Percentiles rank a stretch among this genome's conserved stretches.
These are phyloP conservation scores for Syncephalastrum monosporum DNA, from an alignment of 371 early-diverging fungal species.

Conservation along the genomic window DNA sequence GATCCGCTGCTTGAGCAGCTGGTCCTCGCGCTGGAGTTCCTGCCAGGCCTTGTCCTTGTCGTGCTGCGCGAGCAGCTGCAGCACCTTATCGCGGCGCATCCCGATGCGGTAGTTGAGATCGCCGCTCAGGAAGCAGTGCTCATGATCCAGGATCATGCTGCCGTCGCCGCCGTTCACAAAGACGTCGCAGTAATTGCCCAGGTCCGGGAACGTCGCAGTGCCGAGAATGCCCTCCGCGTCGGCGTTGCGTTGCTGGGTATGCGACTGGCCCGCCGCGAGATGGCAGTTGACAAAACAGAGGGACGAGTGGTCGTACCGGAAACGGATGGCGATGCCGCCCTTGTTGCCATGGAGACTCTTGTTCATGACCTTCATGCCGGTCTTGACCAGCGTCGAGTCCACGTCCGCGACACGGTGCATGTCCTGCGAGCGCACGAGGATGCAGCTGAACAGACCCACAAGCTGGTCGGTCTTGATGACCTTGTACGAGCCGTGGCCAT, in stretches of 20 bases:
- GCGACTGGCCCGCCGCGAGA: constrained; percentile 82
- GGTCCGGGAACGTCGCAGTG: constrained; percentile 50
- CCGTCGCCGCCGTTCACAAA: constrained; percentile 51
- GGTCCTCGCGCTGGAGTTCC: constrained; percentile 59
- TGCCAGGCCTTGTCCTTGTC: constrained; percentile 18
- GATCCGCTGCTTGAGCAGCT: constrained; percentile 56
- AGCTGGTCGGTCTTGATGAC: constrained; percentile 74
- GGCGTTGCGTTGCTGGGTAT: constrained; percentile 70
- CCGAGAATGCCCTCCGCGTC: constrained; percentile 76
- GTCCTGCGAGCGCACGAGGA: constrained; percentile 58
- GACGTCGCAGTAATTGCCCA: constrained; percentile 17
- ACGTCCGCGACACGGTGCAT: constrained; percentile 21
- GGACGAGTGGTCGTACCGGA: constrained; percentile 74
- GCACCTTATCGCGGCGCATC: constrained; percentile 50
- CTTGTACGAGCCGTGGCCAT: constrained; percentile 50
- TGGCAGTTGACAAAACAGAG: constrained; percentile 88
- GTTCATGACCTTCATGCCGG: constrained; percentile 73
- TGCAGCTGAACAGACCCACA: constrained; percentile 78
- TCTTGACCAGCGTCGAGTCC: constrained; percentile 61
- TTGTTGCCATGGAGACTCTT: constrained; percentile 78
- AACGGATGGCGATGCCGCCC: constrained; percentile 81
- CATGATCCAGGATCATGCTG: constrained; percentile 71
- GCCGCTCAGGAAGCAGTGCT: constrained; percentile 70
- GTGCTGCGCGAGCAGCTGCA: constrained; percentile 40
- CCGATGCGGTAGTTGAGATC: constrained; percentile 89